Conservation (phyloP, 202 grass and related monocot species). For the Eragrostis tef region DNA sequence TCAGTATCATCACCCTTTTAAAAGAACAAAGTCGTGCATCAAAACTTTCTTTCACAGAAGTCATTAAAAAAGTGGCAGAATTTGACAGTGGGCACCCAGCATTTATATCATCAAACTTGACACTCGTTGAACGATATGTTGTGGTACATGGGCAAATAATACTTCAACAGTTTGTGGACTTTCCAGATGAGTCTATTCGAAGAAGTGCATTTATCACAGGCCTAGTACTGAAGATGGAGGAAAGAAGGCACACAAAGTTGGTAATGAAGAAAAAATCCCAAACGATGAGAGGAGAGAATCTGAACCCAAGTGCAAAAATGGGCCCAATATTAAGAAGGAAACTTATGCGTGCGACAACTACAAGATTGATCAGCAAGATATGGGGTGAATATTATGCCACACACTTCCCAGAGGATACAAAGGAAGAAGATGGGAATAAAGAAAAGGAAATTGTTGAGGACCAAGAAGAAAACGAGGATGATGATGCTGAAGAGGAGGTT, state of each 20-base stretch:
- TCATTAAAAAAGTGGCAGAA: conserved; percentile 63
- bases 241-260: conserved; percentile 69
- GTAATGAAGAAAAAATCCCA: conserved; percentile 61
- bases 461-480: conserved; percentile 65
- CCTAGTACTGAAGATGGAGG: conserved; percentile 62
- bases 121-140: conserved; percentile 61
- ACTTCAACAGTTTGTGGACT: conserved; percentile 69
- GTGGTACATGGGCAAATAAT: conserved; percentile 81
- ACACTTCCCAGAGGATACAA: conserved; percentile 68
- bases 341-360: conserved; percentile 78
- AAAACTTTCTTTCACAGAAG: conserved; percentile 66
- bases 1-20: conserved; percentile 62
- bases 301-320: conserved; percentile 71
- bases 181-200: conserved; percentile 55
- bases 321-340: conserved; percentile 53
- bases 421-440: conserved; percentile 46
- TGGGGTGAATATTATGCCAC: conserved; percentile 71
- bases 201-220: conserved; percentile 59
- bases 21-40: conserved; percentile 69
- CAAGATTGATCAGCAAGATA: conserved; percentile 65
- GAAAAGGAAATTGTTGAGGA: conserved; percentile 57
- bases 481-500: conserved; percentile 56
- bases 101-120: conserved; percentile 56
- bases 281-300: conserved; percentile 53
- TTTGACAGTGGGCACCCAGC: conserved; percentile 49